phyloP scores from a whole-genome alignment of 2,329 filamentous ascomycete species.

The Diaporthe nobilis region DNA sequence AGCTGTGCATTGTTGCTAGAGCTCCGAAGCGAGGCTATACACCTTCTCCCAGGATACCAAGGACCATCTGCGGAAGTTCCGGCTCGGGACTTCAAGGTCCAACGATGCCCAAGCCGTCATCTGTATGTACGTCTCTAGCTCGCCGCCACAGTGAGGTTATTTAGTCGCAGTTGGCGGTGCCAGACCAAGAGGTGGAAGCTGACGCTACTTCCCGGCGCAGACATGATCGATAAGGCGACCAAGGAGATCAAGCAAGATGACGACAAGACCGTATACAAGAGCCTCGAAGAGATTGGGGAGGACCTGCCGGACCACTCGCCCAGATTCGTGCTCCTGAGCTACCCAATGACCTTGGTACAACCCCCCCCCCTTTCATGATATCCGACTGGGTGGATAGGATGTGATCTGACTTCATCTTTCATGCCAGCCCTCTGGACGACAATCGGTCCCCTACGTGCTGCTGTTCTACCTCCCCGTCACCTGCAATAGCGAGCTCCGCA shows the following conservation, averaged over 20 bases:
- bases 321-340: conserved; percentile 90
- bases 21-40: conserved; percentile 91
- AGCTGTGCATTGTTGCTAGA: conserved; percentile 49
- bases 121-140: conserved; percentile 76
- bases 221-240: conserved; percentile 90
- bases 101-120: conserved; percentile 92
- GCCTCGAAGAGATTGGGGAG: conserved; percentile 84
- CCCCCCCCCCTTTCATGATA: background rate
- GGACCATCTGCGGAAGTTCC: conserved; percentile 93
- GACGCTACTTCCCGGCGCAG: conserved; percentile 40
- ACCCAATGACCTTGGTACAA: conserved; percentile 85
- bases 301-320: conserved; percentile 94
- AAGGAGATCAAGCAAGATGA: conserved; percentile 91
- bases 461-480: conserved; percentile 95
- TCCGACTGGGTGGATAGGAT: background rate
- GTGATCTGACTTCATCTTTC: background rate
- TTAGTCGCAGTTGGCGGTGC: conserved; percentile 74
- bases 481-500: conserved; percentile 87
- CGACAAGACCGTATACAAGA: conserved; percentile 82
- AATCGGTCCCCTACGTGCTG: conserved; percentile 93
- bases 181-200: conserved; percentile 25
- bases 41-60: conserved; percentile 93
- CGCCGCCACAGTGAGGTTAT: conserved; percentile 5
- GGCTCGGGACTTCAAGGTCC: conserved; percentile 88
- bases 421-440: conserved; percentile 82